phyloP scores from a whole-genome alignment of 2,329 filamentous ascomycete species.

The Penicillium vulpinum region DNA sequence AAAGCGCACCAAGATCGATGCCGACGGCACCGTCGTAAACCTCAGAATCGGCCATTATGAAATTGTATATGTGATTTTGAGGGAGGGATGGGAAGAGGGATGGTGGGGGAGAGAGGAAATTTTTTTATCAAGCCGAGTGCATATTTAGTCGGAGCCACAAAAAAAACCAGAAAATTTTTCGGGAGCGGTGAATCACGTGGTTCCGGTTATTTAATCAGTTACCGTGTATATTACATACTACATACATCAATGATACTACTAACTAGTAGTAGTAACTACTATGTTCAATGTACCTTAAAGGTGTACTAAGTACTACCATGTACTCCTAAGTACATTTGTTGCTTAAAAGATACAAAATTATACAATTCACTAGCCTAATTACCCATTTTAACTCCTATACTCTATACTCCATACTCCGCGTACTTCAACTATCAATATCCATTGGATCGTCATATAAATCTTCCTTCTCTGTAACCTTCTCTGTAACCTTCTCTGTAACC shows the following conservation, averaged over 20 bases:
- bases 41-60: slow-evolving; percentile 30
- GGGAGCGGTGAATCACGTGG: slow-evolving; percentile 28
- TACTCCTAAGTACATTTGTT: not conserved
- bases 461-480: not conserved
- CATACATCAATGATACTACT: too few relatives aligned
- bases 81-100: slow-evolving; percentile 23
- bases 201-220: not conserved
- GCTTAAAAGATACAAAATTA: not conserved
- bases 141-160: slow-evolving; percentile 24
- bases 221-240: not conserved
- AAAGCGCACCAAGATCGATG: slow-evolving; percentile 91
- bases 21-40: slow-evolving; percentile 99
- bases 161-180: slow-evolving; percentile 27
- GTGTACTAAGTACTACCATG: not conserved
- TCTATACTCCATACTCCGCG: not conserved
- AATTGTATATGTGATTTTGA: slow-evolving; percentile 18
- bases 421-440: slow-evolving; percentile 27
- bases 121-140: slow-evolving; percentile 28
- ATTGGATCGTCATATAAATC: slow-evolving; percentile 26
- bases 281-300: not conserved
- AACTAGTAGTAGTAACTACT: too few relatives aligned
- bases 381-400: not conserved
- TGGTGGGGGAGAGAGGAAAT: slow-evolving; percentile 28
- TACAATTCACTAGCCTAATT: not conserved
- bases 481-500: too few relatives aligned